A percentile compares a stretch with the other conserved stretches of the same genome.
Conservation (phyloP, 306 rosid genomes). For the Benincasa hispida region DNA sequence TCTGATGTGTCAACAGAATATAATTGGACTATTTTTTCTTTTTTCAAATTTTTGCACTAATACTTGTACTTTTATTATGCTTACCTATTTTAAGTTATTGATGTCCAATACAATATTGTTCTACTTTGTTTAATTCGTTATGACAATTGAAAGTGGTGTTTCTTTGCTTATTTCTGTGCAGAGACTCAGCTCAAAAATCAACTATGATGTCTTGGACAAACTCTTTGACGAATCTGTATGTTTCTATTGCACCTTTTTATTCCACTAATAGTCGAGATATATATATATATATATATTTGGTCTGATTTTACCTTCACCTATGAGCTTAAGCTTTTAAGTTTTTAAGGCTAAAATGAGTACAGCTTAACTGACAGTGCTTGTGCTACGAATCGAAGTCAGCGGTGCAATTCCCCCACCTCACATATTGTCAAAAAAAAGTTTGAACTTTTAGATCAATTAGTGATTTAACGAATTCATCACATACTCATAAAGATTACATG, state of each 20-base stretch:
- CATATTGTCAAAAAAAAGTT: too few species aligned
- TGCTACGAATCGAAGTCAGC: too few species aligned
- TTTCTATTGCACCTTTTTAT: background rate
- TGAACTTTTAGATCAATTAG: too few species aligned
- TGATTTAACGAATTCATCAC: background rate
- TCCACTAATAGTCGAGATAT: background rate
- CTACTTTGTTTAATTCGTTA: background rate
- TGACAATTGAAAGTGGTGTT: background rate
- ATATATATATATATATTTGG: background rate
- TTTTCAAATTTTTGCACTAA: too few species aligned
- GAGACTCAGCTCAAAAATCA: constrained; percentile 58
- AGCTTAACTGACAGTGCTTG: too few species aligned
- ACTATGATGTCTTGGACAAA: constrained; percentile 36
- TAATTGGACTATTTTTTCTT: too few species aligned
- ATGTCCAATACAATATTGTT: background rate
- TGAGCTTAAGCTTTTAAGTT: too few species aligned
- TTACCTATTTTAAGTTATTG: background rate
- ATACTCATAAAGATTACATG: background rate
- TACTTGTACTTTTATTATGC: background rate
- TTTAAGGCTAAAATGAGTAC: too few species aligned
- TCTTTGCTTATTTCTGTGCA: constrained; percentile 16
- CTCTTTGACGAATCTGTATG: constrained; percentile 24
- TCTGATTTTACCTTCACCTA: background rate
- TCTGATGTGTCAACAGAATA: too few species aligned
- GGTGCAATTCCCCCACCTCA: too few species aligned